Base-by-base conservation (phyloP, 331 rosid genomes). In the Rosa hybrid region DNA sequence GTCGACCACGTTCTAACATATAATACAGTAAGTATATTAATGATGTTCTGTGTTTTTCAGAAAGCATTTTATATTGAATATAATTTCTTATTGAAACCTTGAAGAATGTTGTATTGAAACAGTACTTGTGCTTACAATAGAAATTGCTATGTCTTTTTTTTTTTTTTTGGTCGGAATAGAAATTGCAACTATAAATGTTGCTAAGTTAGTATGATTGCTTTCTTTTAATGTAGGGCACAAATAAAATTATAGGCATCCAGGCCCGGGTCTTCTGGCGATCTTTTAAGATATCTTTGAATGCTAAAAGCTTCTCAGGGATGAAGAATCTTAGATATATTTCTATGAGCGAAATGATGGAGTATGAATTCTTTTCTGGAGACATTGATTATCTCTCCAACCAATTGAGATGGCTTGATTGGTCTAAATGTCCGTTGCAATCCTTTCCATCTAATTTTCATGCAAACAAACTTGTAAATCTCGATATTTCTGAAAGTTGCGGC, bases 241-340 rank as follows among this genome's bases (percentile, higher is more conserved):
- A 41, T 41, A 41, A 41, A 3, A 3, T 41, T 6, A 41, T 3
- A 41, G 44, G 44, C 44, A 41, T 81, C 23, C 60, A 68, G 71
- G 12, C 65, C 9, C 17, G 54, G 60, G 4, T 6, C 23, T 17
- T 42, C 8, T 3, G 1, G 46, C 6, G 2, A 42, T 0, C 6
- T 42, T 42, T 27, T 27, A 8, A 8, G 46, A 42, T 42, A 42
- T 27, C 30, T 27, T 27, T 27, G 30, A 27, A 42, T 4, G 46
- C 81, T 54, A 18, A 70, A 67, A 57, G n/a, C 67, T 70, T 81
- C 68, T 81, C 74, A 7, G 0, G 7, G 7, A 76, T 76, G 81
- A 76, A 57, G 21, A 14, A 54, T 16, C 77, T 81, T 1, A 60
- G 2, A 38, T 68, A 69, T 34, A 16, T 81, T 3, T 4, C 3